These are phyloP conservation scores for Talaromyces trachyspermus DNA, from an alignment of 495 filamentous ascomycete genomes.

Conservation along the genomic window DNA sequence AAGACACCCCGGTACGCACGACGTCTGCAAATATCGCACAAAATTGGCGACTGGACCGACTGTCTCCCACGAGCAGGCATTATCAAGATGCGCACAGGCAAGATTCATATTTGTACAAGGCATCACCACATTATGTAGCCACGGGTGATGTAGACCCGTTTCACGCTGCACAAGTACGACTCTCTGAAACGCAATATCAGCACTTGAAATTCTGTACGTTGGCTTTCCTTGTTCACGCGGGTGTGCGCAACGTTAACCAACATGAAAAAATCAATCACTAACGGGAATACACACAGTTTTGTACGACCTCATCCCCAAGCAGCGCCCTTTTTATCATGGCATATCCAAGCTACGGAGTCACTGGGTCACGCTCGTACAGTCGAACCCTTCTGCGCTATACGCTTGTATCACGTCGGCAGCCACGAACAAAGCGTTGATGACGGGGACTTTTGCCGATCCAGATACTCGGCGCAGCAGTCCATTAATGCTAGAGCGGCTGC, in stretches of 20 bases:
- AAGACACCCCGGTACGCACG: too few species aligned
- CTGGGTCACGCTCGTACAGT: slow-evolving; percentile 33
- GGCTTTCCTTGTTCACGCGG: neutral
- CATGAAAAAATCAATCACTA: slow-evolving; percentile 4
- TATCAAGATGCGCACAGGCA: slow-evolving; percentile 4
- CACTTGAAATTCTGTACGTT: slow-evolving; percentile 37
- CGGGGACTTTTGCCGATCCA: slow-evolving; percentile 32
- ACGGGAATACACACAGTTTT: slow-evolving; percentile 24
- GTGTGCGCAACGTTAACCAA: neutral
- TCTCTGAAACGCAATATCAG: slow-evolving; percentile 37
- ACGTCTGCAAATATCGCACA: too few species aligned
- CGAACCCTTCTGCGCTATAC: slow-evolving; percentile 35
- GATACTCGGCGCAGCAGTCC: slow-evolving; percentile 24
- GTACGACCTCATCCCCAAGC: slow-evolving; percentile 34
- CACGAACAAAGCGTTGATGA: slow-evolving; percentile 32
- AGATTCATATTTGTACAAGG: neutral
- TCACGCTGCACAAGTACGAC: slow-evolving; percentile 30
- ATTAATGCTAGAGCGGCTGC: slow-evolving; percentile 36
- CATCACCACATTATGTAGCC: slow-evolving; percentile 19
- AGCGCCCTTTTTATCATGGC: slow-evolving; percentile 34
- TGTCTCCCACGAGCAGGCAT: slow-evolving; percentile 8
- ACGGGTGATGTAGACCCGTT: slow-evolving; percentile 36
- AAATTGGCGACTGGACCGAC: slow-evolving; percentile 1
- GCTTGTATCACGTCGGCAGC: slow-evolving; percentile 37
- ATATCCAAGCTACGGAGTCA: slow-evolving; percentile 32